These are phyloP conservation scores for Vaccinium darrowii DNA, from an alignment of 148 eudicot species.

Conservation along the genomic window DNA sequence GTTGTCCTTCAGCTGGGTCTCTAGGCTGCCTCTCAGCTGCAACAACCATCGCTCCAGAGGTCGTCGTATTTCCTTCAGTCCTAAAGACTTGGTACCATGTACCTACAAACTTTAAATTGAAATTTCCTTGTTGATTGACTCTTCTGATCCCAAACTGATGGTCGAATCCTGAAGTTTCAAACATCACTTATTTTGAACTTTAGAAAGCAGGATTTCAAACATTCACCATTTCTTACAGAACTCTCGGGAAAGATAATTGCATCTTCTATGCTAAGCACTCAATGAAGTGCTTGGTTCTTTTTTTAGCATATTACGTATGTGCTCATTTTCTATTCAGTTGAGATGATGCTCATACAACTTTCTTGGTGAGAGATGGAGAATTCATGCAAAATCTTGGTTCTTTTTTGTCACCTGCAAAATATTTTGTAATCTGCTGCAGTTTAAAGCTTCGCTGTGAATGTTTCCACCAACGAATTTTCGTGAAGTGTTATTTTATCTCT, in stretches of 20 bases:
- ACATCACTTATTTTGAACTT: neutral
- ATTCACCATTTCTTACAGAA: neutral
- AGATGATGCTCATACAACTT: neutral
- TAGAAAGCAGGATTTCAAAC: neutral
- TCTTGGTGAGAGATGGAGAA: neutral
- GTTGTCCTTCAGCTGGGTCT: too few species aligned
- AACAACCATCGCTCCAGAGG: too few species aligned
- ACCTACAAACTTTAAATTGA: neutral
- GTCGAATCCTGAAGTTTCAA: neutral
- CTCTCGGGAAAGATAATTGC: neutral
- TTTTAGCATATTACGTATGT: neutral
- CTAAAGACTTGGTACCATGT: too few species aligned
- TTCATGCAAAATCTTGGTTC: neutral
- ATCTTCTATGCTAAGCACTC: neutral
- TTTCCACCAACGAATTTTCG: neutral
- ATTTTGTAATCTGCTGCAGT: neutral
- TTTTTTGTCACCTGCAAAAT: neutral
- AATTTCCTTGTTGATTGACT: neutral
- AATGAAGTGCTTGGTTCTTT: neutral
- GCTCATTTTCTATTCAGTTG: neutral
- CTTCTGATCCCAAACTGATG: neutral
- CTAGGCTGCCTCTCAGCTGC: too few species aligned
- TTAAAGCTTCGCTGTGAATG: neutral
- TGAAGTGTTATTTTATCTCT: neutral
- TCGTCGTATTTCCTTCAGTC: too few species aligned